These are phyloP conservation scores for Calendula officinalis DNA, from an alignment of 129 eudicot genomes.

Conservation along the genomic window DNA sequence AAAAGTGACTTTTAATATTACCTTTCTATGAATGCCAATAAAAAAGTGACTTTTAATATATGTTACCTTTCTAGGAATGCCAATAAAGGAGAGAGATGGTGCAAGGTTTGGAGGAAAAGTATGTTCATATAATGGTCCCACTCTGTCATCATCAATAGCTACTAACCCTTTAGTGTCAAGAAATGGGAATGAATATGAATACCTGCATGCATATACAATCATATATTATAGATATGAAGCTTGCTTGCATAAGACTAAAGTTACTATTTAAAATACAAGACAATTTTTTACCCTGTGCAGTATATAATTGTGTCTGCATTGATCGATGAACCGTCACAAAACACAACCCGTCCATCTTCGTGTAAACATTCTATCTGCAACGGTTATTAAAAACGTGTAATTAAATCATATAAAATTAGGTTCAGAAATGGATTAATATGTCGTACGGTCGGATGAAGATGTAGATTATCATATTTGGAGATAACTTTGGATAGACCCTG, in stretches of 20 bases:
- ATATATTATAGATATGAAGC: slow-evolving; percentile 2
- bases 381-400: not conserved
- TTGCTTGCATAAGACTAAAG: slow-evolving; percentile 10
- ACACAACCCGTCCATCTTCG: slow-evolving; percentile 75
- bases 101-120: slow-evolving; percentile 91
- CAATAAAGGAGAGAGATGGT: slow-evolving; percentile 86
- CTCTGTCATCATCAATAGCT: slow-evolving; percentile 74
- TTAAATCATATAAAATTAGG: not conserved
- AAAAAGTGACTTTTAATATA: slow-evolving; percentile 44
- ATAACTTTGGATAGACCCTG: slow-evolving; percentile 76
- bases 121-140: slow-evolving; percentile 90
- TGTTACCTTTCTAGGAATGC: slow-evolving; percentile 84
- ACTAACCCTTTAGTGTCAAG: slow-evolving; percentile 96
- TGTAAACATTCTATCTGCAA: slow-evolving; percentile 73
- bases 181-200: slow-evolving; percentile 87
- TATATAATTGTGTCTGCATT: slow-evolving; percentile 81
- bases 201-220: slow-evolving; percentile 54
- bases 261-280: not conserved
- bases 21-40: slow-evolving; percentile 90
- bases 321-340: slow-evolving; percentile 56
- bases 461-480: slow-evolving; percentile 57
- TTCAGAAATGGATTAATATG: not conserved
- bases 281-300: slow-evolving; percentile 71
- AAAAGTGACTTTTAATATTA: slow-evolving; percentile 21
- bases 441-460: slow-evolving; percentile 67